Conservation (phyloP, 768 basidiomycete species). For the Hemileccinum rubropunctum region DNA sequence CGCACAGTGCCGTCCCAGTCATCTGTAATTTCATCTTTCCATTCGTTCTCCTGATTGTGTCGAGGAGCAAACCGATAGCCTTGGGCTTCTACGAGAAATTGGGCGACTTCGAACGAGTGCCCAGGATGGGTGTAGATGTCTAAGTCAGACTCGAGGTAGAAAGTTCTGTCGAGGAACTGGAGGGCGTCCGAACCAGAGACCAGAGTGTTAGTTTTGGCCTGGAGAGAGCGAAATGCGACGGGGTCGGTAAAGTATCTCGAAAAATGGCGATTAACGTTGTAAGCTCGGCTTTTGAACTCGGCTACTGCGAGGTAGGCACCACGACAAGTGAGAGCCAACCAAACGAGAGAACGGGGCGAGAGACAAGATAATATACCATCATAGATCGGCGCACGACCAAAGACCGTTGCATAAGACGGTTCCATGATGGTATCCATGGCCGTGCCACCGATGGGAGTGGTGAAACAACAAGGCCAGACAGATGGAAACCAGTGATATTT, state of each 20-base stretch:
- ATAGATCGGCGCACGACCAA: slow-evolving; percentile 21
- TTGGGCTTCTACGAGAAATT: slow-evolving; percentile 31
- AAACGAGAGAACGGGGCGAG: slow-evolving; percentile 25
- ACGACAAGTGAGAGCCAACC: slow-evolving; percentile 23
- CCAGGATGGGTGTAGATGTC: slow-evolving; percentile 46
- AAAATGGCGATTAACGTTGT: slow-evolving; percentile 37
- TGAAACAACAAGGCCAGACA: too few species aligned
- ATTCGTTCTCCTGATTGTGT: slow-evolving; percentile 13
- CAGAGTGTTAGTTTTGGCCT: slow-evolving; percentile 41
- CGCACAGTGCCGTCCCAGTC: slow-evolving; percentile 18
- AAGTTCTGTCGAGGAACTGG: slow-evolving; percentile 47
- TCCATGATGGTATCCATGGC: not conserved
- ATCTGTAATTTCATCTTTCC: slow-evolving; percentile 9
- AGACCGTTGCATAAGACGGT: not conserved
- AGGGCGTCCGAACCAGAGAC: slow-evolving; percentile 55
- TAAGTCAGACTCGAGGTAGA: slow-evolving; percentile 47
- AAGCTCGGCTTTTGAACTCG: slow-evolving; percentile 27
- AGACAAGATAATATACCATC: slow-evolving; percentile 20
- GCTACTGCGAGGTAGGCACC: slow-evolving; percentile 10
- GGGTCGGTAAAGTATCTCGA: slow-evolving; percentile 36
- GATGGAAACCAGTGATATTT: too few species aligned
- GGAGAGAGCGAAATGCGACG: slow-evolving; percentile 42
- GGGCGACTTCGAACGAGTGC: slow-evolving; percentile 30
- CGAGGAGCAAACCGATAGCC: slow-evolving; percentile 32
- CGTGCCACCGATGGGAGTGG: too few species aligned